Base-by-base conservation (phyloP, 148 eudicot genomes). In the Beta vulgaris region DNA sequence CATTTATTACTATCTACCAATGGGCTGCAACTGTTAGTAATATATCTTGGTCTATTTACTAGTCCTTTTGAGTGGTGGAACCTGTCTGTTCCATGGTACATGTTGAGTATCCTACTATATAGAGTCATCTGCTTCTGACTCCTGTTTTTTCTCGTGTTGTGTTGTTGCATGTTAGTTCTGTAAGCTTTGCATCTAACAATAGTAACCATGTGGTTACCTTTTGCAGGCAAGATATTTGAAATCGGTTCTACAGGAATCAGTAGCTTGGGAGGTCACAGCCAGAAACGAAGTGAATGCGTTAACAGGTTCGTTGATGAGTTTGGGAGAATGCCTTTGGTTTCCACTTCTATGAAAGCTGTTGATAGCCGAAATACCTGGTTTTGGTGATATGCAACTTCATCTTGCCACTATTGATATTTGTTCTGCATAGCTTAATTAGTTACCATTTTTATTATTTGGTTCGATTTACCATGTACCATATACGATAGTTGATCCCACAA, bases 201-300 rank as follows among this genome's bases (percentile, higher is more conserved):
- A 58, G 4, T 9, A 32, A 46, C 36, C 21, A 46, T 65, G 16
- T 34, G 1, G 39, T 4, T 75, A 32, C 66, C 48, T 44, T 39
- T 82, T 80, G 78, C 83, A 93, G 98, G 95, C 60, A 85, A 85
- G 71, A 91, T 93, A 70, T 86, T 71, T 60, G 98, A 93, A 86
- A 93, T 93, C 26, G 97, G 98, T 23, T 87, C 97, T 35, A 89
- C 88, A 12, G 98, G 98, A 67, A 91, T 91, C 69, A 93, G 98
- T 78, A 93, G 97, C 80, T 70, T 91, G 87, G 93, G 91, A 79
- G 98, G 93, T 55, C 98, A 93, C 78, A 87, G 44, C 13, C 84
- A 83, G 18, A 88, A 80, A 73, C 85, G 98, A 78, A 86, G 87
- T 0, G 73, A 85, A 61, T 93, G 98, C 35, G 82, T 93, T 1